phyloP scores from a whole-genome alignment of 2,329 filamentous ascomycete species.

The Aaosphaeria pasadenensis region DNA sequence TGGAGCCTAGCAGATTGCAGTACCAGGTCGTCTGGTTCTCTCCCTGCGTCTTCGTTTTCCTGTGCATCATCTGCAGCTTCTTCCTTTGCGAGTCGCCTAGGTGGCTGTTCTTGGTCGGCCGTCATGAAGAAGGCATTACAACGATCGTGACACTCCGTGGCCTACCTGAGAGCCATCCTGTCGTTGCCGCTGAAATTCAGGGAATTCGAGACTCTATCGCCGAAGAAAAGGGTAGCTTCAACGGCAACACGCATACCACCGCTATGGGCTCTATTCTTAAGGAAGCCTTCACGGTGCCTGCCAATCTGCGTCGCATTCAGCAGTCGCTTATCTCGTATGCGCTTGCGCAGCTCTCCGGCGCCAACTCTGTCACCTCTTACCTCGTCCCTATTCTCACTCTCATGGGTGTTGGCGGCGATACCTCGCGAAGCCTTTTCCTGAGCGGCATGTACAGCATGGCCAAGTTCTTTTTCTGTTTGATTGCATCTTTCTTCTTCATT shows the following conservation, averaged over 20 bases:
- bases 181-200: slow-evolving; percentile 5
- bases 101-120: slow-evolving; percentile 31
- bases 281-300: slow-evolving; percentile 11
- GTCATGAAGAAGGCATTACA: slow-evolving; percentile 23
- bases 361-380: slow-evolving; percentile 45
- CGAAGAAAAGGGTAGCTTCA: slow-evolving; percentile 4
- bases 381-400: slow-evolving; percentile 43
- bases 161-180: slow-evolving; percentile 4
- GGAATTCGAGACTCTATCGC: slow-evolving; percentile 5
- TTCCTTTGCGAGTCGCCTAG: slow-evolving; percentile 31
- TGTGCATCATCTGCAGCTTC: slow-evolving; percentile 27
- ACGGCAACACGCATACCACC: background rate
- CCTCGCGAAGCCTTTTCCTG: slow-evolving; percentile 36
- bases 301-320: slow-evolving; percentile 11
- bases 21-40: slow-evolving; percentile 35
- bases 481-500: slow-evolving; percentile 45
- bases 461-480: slow-evolving; percentile 43
- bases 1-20: slow-evolving; percentile 26
- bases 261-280: slow-evolving; percentile 5
- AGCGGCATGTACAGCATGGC: slow-evolving; percentile 44
- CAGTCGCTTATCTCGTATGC: slow-evolving; percentile 10
- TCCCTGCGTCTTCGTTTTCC: slow-evolving; percentile 25
- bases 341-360: slow-evolving; percentile 44
- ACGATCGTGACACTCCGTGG: slow-evolving; percentile 28
- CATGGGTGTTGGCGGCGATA: slow-evolving; percentile 30